A percentile compares a stretch with the other conserved stretches of the same genome.
Evolutionary conservation across 129 eudicot genomes (phyloP).

Genomic region (Escallonia rubra): DNA sequence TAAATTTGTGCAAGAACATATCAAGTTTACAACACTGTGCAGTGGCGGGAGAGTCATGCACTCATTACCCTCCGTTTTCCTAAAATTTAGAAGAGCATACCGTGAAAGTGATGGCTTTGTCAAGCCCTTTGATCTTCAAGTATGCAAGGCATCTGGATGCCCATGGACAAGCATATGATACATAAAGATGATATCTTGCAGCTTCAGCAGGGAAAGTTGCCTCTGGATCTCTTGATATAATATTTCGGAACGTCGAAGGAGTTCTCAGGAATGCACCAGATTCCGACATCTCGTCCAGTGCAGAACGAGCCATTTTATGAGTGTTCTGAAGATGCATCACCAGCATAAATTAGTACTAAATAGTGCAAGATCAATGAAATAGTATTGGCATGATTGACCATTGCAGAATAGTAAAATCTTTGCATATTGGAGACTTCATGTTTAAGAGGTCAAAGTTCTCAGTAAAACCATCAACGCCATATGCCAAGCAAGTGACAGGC

Average conservation of each 20-base stretch:
- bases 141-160: slow-evolving; percentile 88
- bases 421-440: too few species aligned
- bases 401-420: too few species aligned
- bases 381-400: too few species aligned
- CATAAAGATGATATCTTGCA: slow-evolving; percentile 85
- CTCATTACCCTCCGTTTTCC: too few species aligned
- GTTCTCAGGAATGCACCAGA: slow-evolving; percentile 81
- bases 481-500: too few species aligned
- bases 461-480: too few species aligned
- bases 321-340: slow-evolving; percentile 23
- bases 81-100: slow-evolving; percentile 22
- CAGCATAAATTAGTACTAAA: not conserved
- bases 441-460: too few species aligned
- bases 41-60: too few species aligned
- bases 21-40: too few species aligned
- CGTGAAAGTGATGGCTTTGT: slow-evolving; percentile 66
- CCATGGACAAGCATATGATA: slow-evolving; percentile 98
- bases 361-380: not conserved
- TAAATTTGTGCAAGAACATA: too few species aligned
- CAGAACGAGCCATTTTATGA: slow-evolving; percentile 69
- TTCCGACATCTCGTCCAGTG: slow-evolving; percentile 76
- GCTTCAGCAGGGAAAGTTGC: slow-evolving; percentile 72
- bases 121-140: slow-evolving; percentile 81
- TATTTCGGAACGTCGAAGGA: slow-evolving; percentile 73
- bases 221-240: slow-evolving; percentile 63